Evolutionary conservation across 352 stramenopile species (phyloP).

Genomic region (Paralagenidium karlingii): DNA sequence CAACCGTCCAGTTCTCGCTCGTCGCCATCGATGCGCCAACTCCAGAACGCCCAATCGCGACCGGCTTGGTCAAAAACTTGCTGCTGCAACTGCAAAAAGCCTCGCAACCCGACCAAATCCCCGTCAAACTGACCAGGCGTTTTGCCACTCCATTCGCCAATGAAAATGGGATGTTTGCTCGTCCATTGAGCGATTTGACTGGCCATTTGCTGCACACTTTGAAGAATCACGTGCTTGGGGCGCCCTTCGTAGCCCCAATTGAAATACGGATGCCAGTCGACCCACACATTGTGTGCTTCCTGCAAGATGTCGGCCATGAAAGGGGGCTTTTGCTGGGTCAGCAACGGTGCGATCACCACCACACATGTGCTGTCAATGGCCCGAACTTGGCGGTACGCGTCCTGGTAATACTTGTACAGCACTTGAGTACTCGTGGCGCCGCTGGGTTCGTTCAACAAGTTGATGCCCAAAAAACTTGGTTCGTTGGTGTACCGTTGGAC

Average conservation of each 20-base stretch:
- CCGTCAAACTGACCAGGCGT: constrained; percentile 6
- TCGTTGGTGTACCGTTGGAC: constrained; percentile 13
- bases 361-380: constrained; percentile 12
- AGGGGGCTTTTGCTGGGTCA: constrained; percentile 8
- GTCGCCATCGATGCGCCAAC: constrained; percentile 53
- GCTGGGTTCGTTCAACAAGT: constrained; percentile 19
- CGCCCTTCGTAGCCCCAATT: constrained; percentile 8
- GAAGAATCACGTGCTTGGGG: too few relatives aligned
- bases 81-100: constrained; percentile 30
- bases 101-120: constrained; percentile 25
- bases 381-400: constrained; percentile 13
- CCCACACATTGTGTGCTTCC: constrained; percentile 10
- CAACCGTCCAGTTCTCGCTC: constrained; percentile 41
- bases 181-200: constrained; percentile 4
- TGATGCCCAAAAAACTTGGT: constrained; percentile 16
- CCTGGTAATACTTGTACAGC: constrained; percentile 16
- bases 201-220: constrained; percentile 3
- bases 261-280: constrained; percentile 17
- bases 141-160: constrained; percentile 13
- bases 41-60: constrained; percentile 58
- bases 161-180: constrained; percentile 5
- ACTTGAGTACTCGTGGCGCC: constrained; percentile 5
- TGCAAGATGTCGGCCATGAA: constrained; percentile 9
- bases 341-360: constrained; percentile 8
- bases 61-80: constrained; percentile 24